These are phyloP conservation scores for Talaromyces islandicus DNA, from an alignment of 2,329 filamentous ascomycete species.

Conservation along the genomic window DNA sequence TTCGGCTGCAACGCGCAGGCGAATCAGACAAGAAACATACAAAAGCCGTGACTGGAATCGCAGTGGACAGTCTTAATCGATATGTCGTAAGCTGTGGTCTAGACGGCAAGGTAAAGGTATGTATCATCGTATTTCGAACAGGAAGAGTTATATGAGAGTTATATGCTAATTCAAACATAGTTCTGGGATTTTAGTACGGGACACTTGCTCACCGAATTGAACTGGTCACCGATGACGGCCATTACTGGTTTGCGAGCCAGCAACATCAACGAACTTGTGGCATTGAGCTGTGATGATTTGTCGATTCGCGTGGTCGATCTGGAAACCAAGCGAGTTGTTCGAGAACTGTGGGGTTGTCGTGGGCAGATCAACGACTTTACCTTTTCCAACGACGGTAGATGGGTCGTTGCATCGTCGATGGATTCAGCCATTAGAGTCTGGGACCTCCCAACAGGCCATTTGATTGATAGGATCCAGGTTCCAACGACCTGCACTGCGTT, in stretches of 20 bases:
- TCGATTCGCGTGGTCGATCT: conserved; percentile 86
- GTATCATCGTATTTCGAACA: neutral
- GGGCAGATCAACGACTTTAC: conserved; percentile 71
- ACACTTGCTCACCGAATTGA: conserved; percentile 69
- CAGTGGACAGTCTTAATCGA: conserved; percentile 85
- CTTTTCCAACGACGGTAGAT: conserved; percentile 89
- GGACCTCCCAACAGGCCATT: conserved; percentile 91
- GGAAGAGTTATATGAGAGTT: neutral
- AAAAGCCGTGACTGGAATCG: conserved; percentile 75
- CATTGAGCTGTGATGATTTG: conserved; percentile 81
- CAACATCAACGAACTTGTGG: conserved; percentile 74
- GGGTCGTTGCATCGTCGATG: conserved; percentile 83
- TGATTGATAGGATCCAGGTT: conserved; percentile 85
- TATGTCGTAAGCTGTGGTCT: conserved; percentile 77
- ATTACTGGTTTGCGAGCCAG: conserved; percentile 77
- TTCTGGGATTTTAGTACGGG: conserved; percentile 96
- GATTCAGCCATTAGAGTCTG: conserved; percentile 79
- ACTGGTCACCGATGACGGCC: conserved; percentile 72
- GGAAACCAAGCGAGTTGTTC: conserved; percentile 81
- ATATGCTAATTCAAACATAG: conserved; percentile 21
- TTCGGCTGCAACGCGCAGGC: neutral
- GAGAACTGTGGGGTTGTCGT: conserved; percentile 82
- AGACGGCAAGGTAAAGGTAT: conserved; percentile 79
- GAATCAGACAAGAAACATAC: conserved; percentile 52
- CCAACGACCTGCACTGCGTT: conserved; percentile 74